Evolutionary conservation across 192 early-diverging fungal species (phyloP), one percentile per base, ranked within the genome.

Genomic region (Endogone sp.): DNA sequence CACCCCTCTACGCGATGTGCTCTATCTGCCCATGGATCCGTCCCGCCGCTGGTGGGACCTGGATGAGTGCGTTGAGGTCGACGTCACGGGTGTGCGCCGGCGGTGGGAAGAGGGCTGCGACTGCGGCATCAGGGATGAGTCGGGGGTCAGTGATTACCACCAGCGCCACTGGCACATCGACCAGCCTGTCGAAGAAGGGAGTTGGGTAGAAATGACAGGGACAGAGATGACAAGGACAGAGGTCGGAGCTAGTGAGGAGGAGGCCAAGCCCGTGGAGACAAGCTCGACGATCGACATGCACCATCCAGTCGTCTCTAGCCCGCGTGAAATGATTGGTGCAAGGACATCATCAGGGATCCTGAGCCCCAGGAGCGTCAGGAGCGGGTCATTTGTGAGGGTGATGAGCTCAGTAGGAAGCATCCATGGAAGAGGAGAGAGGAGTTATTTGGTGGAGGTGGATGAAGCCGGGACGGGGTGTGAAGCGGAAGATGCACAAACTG

Each of bases 11-110:
- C 73, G 68, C 61, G 71, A 77, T 30, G 75, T 76, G 62, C 28
- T 81, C 25, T 81, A 77, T 74, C 44, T 81, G 26, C 80, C 80
- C 9, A 67, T 27, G 20, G 74, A 81, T 61, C 80, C 80, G 3
- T 61, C 76, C 9, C 73, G 69, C 28, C 73, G 76, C 25, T 68
- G 71, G 32, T 78, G 73, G 66, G 69, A 67, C 58, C 24, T 81
- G 37, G 70, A 73, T 28, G 80, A 79, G 59, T 78, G 74, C 3
- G 60, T 72, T 20, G 76, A 81, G 64, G 65, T 79, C 58, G 68
- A 75, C 54, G 73, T 67, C 66, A 71, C 71, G 28, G 60, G 37
- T 16, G 16, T 49, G 16, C 37, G 37, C 37, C 6, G 16, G 37
- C 37, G 37, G 37, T 49, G 37, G 37, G 37, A 49, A 16, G 16